Conservation (phyloP, 2,329 filamentous ascomycete genomes). For the Sporothrix schenckii region DNA sequence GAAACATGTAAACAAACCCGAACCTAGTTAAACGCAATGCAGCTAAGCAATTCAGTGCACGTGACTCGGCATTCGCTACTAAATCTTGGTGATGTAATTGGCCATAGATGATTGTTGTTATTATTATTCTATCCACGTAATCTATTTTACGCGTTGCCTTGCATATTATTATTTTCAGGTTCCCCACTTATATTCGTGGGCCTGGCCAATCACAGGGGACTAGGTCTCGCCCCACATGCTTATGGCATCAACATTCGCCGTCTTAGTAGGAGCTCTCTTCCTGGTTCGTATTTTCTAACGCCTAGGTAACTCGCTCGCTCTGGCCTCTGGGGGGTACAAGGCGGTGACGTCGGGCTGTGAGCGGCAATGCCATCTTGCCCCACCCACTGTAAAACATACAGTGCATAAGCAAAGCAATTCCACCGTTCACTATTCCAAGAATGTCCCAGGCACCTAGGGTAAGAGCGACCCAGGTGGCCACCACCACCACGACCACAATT, state of each 20-base stretch:
- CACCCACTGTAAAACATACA: not conserved
- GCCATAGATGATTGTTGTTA: no score
- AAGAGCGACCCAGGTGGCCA: not conserved
- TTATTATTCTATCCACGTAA: no score
- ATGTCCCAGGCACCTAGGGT: not conserved
- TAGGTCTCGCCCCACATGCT: no score
- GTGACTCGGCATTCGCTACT: conserved; percentile 4
- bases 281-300: conserved; percentile 15
- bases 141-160: no score
- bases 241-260: no score
- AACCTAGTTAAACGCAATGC: conserved; percentile 10
- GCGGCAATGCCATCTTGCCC: conserved; percentile 6
- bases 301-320: conserved; percentile 1
- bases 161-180: no score
- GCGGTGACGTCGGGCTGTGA: conserved; percentile 23
- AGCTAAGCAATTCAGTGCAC: not conserved
- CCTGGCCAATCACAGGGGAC: no score
- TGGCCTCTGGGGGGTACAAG: not conserved
- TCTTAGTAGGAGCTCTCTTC: not conserved
- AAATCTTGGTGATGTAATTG: no score
- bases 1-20: conserved; percentile 6
- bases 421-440: not conserved
- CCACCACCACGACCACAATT: not conserved
- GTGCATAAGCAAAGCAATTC: no score
- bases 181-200: no score